Conservation (phyloP, 2,329 filamentous ascomycete genomes). For the Simplicillium sp. region DNA sequence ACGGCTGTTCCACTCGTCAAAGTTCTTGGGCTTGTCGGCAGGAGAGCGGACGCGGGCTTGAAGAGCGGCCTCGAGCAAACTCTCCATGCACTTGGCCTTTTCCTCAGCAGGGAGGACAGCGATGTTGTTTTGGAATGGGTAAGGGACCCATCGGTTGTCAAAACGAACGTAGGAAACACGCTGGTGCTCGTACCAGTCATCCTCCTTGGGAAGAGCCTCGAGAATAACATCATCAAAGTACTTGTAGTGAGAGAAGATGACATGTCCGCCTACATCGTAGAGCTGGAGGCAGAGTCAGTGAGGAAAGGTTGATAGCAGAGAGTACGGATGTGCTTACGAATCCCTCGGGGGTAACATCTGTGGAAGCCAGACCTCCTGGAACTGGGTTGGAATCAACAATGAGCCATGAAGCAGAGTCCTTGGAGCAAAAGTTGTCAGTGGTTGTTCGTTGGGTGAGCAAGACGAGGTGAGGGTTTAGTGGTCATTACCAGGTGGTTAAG, state of each 20-base stretch:
- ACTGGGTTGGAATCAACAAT: constrained; percentile 88
- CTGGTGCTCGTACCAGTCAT: constrained; percentile 97
- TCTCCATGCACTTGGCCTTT: constrained; percentile 88
- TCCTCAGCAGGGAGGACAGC: constrained; percentile 97
- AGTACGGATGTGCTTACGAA: constrained; percentile 66
- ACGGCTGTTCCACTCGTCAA: constrained; percentile 96
- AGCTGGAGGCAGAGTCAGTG: constrained; percentile 62
- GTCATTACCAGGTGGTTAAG: constrained; percentile 78
- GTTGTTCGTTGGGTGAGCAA: constrained; percentile 14
- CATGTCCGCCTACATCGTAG: constrained; percentile 96
- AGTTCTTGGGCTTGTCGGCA: constrained; percentile 88
- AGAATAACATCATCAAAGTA: constrained; percentile 99
- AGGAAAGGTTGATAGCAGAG: constrained; percentile 6
- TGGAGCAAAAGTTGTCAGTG: constrained; percentile 10
- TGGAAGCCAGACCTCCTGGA: constrained; percentile 91
- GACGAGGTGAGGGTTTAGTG: not conserved
- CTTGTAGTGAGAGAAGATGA: constrained; percentile 99
- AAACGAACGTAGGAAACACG: constrained; percentile 98
- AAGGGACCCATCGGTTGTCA: constrained; percentile 93
- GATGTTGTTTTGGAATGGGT: constrained; percentile 99
- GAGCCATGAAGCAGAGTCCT: constrained; percentile 92
- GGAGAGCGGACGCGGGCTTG: constrained; percentile 79
- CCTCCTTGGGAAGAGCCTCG: constrained; percentile 86
- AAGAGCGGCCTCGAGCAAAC: constrained; percentile 88
- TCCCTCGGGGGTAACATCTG: constrained; percentile 88